These are phyloP conservation scores for Aspergillus proliferans DNA, from an alignment of 2,329 filamentous ascomycete species.

Conservation along the genomic window DNA sequence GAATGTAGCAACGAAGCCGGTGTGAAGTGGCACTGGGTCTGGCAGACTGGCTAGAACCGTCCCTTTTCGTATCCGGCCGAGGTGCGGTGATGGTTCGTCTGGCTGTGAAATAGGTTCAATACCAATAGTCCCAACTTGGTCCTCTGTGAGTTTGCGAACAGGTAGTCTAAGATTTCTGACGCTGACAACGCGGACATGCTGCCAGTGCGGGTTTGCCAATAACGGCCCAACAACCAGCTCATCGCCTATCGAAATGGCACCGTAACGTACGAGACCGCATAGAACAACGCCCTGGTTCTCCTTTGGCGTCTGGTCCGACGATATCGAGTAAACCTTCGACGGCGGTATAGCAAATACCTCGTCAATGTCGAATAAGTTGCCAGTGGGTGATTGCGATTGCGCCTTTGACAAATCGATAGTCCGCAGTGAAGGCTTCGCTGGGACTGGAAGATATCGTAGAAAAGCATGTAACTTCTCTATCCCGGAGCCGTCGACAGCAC, in stretches of 20 bases:
- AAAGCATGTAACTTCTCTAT: constrained; percentile 77
- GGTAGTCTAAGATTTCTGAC: constrained; percentile 82
- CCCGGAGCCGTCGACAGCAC: constrained; percentile 75
- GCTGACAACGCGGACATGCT: constrained; percentile 71
- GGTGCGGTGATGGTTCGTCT: constrained; percentile 17
- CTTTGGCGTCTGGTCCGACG: constrained; percentile 35
- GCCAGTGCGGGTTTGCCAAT: constrained; percentile 58
- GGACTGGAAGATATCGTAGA: constrained; percentile 67
- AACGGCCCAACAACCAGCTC: constrained; percentile 75
- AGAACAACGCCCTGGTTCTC: constrained; percentile 63
- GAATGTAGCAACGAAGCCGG: constrained; percentile 67
- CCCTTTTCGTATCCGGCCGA: constrained; percentile 60
- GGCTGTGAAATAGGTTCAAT: constrained; percentile 45
- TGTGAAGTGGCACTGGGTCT: constrained; percentile 43
- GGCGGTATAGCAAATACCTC: constrained; percentile 75
- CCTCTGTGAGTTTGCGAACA: constrained; percentile 65
- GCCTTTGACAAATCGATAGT: constrained; percentile 13
- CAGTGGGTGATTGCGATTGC: constrained; percentile 39
- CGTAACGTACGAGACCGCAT: constrained; percentile 77
- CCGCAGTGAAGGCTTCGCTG: constrained; percentile 34
- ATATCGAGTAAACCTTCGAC: constrained; percentile 48
- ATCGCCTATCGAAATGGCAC: constrained; percentile 70
- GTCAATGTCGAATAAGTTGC: constrained; percentile 78
- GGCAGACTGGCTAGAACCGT: constrained; percentile 70
- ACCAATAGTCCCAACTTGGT: constrained; percentile 86